A percentile compares a stretch with the other conserved stretches of the same genome.
Conservation (phyloP, 805 yeast species). For the Metschnikowia reukaufii region DNA sequence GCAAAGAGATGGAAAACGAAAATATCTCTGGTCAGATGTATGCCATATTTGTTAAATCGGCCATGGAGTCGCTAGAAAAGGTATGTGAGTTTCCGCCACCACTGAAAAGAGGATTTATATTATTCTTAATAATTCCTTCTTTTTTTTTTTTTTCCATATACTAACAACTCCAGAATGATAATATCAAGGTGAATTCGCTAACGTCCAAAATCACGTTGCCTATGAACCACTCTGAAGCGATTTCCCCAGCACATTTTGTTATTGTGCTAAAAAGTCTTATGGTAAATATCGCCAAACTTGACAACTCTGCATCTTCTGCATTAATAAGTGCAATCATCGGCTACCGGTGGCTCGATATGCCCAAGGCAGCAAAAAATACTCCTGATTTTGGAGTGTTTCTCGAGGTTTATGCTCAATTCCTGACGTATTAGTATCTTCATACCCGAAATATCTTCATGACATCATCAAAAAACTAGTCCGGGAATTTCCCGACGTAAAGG, state of each 20-base stretch:
- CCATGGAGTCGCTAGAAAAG: conserved; percentile 67
- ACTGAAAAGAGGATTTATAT: not conserved
- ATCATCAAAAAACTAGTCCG: conserved; percentile 68
- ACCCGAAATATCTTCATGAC: conserved; percentile 88
- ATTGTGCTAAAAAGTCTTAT: conserved; percentile 59
- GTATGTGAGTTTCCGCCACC: conserved; percentile 26
- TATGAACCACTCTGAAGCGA: conserved; percentile 49
- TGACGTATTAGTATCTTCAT: conserved; percentile 78
- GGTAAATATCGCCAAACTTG: conserved; percentile 67
- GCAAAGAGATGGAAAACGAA: conserved; percentile 19
- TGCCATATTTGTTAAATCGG: conserved; percentile 55
- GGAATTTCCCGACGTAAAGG: conserved; percentile 47
- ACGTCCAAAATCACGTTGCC: conserved; percentile 61
- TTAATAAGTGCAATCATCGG: conserved; percentile 63
- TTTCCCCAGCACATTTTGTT: conserved; percentile 52
- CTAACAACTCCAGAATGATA: conserved; percentile 42
- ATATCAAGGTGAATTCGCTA: conserved; percentile 55
- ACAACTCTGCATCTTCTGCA: conserved; percentile 49
- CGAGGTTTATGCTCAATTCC: conserved; percentile 64
- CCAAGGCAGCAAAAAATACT: conserved; percentile 20
- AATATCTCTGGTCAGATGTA: conserved; percentile 41
- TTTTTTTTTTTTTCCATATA: conserved; percentile 4
- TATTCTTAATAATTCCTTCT: not conserved
- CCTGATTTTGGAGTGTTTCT: conserved; percentile 35
- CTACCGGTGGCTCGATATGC: conserved; percentile 60